Base-by-base conservation (phyloP, 768 basidiomycete species). In the Amanita rimosa region DNA sequence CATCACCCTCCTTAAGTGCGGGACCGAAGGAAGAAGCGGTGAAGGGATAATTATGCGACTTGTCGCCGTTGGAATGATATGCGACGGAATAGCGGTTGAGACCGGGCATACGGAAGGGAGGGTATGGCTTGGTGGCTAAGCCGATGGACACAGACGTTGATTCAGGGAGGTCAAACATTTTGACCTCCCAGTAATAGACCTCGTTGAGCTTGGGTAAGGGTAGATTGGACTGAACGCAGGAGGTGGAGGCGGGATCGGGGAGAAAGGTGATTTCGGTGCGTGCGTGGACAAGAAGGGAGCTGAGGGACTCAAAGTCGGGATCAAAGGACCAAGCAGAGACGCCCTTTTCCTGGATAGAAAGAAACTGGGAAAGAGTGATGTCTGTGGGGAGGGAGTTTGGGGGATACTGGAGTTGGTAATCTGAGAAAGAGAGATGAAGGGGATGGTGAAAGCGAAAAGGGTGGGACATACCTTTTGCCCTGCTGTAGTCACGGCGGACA, bases 241-340 rank as follows among this genome's bases (percentile, higher is more conserved):
- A 94, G 2, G 90, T 85, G 16, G 92, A 91, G 26, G 89, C 85
- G 19, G 96, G 94, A 60, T 94, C 86, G n/a, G 89, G 84, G 52
- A 99, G 84, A 68, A 99, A 99, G 5, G 94, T 96, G 57, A 99
- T 86, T 67, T 99, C 96, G 0, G 96, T 99, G 43, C 96, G 82
- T 17, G 89, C 83, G 58, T 96, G 92, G 44, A 99, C 95, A 36
- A 97, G 77, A 39, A 98, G 74, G 6, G 89, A 91, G 54, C 88
- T 85, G 62, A 93, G 80, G 46, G 90, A 85, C 66, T 98, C 94
- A 62, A 94, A 97, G 63, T 98, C 96, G 31, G 96, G 96, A 64
- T 99, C 96, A 61, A 99, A 99, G 34, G 83, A 93, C 96, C 96
- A 99, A 14, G 96, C 96, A 22, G 94, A 95, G 39, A 99, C 95